Evolutionary conservation across 352 stramenopile genomes (phyloP), one percentile per base, ranked within the genome.

Genomic region (Stramenopiles sp.): DNA sequence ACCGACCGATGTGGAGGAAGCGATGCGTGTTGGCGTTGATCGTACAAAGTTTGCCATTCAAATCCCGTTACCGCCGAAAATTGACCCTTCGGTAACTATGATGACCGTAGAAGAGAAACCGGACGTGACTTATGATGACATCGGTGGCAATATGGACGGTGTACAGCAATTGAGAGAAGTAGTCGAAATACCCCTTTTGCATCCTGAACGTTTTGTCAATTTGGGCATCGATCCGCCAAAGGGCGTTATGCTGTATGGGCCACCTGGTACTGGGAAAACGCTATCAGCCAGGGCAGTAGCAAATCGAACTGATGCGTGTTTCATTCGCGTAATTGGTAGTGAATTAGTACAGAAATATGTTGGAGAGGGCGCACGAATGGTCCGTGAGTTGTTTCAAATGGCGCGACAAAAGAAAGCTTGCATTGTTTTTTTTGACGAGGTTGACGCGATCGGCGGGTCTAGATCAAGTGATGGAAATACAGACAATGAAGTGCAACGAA

Each of bases 331-430:
- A 29, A 98, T 99, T 85, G 97, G 96, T 67, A 97, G 90, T 80
- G 96, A 99, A 84, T 88, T 99, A 7, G 97, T 99, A 75, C 97
- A 99, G 85, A 99, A 98, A 85, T 99, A 99, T 86, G 95, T 99
- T 33, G 97, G 97, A 29, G 96, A 99, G 88, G 97, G 97, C 81
- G 96, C 96, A 14, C 90, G 96, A 67, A 99, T 99, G 95, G 96
- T 99, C 83, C 94, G 97, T 71, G 97, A 99, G 86, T 88, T 99
- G n/a, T 99, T 99, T 87, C 98, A 95, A 25, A 98, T 99, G 95
- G 97, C 96, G 25, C 92, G 95, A 39, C 96, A 92, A 81, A 99
- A 99, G 88, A 97, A 98, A 84, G 94, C 95, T 29, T 97, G 91
- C 84, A 97, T 97, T 80, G 93, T 99, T 75, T 99, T 99, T 87